phyloP scores from a whole-genome alignment of 148 eudicot genomes.

The Rhododendron molle region DNA sequence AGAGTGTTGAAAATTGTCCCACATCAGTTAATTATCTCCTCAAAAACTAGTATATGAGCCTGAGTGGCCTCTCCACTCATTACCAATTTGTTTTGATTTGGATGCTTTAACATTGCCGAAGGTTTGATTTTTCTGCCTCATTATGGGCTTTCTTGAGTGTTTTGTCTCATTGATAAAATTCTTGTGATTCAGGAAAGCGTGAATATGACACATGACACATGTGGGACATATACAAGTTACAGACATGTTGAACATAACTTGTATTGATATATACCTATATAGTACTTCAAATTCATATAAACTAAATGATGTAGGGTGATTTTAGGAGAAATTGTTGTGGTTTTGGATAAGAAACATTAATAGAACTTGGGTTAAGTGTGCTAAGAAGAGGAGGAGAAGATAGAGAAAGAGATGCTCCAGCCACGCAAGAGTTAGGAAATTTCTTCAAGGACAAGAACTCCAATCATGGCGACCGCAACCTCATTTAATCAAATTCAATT shows the following conservation, averaged over 20 bases:
- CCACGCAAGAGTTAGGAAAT: not conserved
- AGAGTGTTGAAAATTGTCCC: no score
- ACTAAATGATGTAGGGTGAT: not conserved
- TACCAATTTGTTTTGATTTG: no score
- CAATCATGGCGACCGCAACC: not conserved
- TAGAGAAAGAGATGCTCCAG: not conserved
- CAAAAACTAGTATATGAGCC: no score
- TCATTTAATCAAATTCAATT: not conserved
- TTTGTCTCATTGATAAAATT: not conserved
- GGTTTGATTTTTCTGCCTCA: not conserved
- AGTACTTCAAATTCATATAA: not conserved
- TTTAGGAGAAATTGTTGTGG: not conserved
- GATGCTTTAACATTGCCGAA: not conserved
- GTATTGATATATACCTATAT: not conserved
- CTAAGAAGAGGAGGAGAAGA: not conserved
- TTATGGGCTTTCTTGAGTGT: not conserved
- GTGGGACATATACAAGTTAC: not conserved
- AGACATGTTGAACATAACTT: not conserved
- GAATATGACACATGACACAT: not conserved
- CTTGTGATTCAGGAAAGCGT: not conserved
- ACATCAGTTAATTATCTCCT: no score
- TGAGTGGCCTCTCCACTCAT: no score
- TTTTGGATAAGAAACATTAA: not conserved
- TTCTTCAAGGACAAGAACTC: not conserved
- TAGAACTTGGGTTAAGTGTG: not conserved